Conservation (phyloP, 148 eudicot species). For the Rheum nobile region DNA sequence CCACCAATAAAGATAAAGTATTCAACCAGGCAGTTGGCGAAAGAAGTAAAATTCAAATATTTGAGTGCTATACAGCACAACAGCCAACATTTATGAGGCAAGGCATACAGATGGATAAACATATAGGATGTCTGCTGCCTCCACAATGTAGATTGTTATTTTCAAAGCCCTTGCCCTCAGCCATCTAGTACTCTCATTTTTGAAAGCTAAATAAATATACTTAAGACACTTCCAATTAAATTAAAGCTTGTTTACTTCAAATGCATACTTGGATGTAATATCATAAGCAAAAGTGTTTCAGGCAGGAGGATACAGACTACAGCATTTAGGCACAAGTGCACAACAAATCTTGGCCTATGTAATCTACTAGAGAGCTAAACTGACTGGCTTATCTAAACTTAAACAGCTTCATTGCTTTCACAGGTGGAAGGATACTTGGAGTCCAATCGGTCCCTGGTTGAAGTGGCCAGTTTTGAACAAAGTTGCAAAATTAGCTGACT, state of each 20-base stretch:
- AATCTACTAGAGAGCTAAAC: not conserved
- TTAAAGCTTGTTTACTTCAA: not conserved
- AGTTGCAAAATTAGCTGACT: constrained; percentile 2
- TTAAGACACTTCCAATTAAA: not conserved
- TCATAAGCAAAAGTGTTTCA: not conserved
- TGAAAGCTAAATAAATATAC: not conserved
- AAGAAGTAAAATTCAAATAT: not conserved
- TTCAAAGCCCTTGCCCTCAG: not conserved
- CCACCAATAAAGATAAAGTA: not conserved
- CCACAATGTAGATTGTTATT: not conserved
- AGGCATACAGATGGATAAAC: not conserved
- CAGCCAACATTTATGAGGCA: not conserved
- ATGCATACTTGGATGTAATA: not conserved
- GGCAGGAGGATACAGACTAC: not conserved
- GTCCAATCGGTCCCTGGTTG: not conserved
- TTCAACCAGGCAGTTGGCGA: not conserved
- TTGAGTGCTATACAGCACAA: not conserved
- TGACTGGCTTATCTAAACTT: not conserved
- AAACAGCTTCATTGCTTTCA: not conserved
- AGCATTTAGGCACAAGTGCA: not conserved
- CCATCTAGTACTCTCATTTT: not conserved
- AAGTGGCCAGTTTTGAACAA: not conserved
- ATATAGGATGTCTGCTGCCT: not conserved
- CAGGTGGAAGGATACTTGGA: not conserved
- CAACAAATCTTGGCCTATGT: not conserved